These are phyloP conservation scores for Termitomyces sp. DNA, from an alignment of 768 basidiomycete species.

Conservation along the genomic window DNA sequence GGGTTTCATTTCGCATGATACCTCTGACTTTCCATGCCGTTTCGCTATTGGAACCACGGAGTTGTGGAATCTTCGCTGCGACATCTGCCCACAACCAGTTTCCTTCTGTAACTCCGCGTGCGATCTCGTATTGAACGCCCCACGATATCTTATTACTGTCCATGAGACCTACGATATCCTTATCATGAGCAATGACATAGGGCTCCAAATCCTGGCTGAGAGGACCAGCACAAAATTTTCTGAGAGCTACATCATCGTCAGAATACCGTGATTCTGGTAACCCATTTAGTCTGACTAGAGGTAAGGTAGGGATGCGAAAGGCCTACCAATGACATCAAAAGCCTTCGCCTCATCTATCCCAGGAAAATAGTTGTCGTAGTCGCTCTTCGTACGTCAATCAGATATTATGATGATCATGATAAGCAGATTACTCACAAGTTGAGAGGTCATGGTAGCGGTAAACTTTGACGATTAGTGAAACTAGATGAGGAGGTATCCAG, in stretches of 20 bases:
- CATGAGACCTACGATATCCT: constrained; percentile 28
- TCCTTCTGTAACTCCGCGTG: constrained; percentile 33
- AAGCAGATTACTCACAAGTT: not conserved
- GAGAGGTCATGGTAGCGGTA: not conserved
- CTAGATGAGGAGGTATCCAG: not conserved
- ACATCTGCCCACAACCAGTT: constrained; percentile 42
- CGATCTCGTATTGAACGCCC: constrained; percentile 42
- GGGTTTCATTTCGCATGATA: constrained; percentile 26
- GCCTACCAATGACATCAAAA: constrained; percentile 2
- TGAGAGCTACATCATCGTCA: not conserved
- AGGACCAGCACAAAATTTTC: constrained; percentile 6
- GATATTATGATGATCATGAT: not conserved
- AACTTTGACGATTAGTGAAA: not conserved
- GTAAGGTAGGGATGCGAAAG: not conserved
- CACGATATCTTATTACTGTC: constrained; percentile 36
- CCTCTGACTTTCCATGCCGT: constrained; percentile 27
- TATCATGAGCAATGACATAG: constrained; percentile 32
- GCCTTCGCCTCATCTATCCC: not conserved
- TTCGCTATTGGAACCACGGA: constrained; percentile 29
- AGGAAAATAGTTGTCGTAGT: not conserved
- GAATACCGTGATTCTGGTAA: constrained; percentile 1
- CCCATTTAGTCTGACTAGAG: not conserved
- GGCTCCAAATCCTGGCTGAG: constrained; percentile 24
- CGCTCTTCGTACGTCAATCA: not conserved
- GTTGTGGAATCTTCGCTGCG: constrained; percentile 18